Conservation (phyloP, 192 early-diverging fungal species). For the Borealophlyctis nickersoniae region DNA sequence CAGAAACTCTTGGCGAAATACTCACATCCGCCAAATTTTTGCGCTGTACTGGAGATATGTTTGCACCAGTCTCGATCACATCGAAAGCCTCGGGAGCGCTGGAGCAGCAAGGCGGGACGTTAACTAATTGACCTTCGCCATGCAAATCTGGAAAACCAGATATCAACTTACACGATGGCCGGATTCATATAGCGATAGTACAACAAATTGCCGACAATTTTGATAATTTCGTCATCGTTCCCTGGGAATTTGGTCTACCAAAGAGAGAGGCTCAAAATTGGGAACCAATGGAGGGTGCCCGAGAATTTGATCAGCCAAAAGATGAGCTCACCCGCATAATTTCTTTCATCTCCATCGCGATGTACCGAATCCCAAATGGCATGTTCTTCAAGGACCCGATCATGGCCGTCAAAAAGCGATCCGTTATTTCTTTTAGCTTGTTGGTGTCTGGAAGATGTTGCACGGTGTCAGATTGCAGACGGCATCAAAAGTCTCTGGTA, state of each 20-base stretch:
- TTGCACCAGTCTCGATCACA: slow-evolving; percentile 71
- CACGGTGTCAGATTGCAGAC: no score
- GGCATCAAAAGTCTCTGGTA: no score
- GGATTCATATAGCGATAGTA: slow-evolving; percentile 99
- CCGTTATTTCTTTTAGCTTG: slow-evolving; percentile 76
- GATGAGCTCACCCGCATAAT: slow-evolving; percentile 66
- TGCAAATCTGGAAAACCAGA: slow-evolving; percentile 12
- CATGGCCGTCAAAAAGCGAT: slow-evolving; percentile 82
- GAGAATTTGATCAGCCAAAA: no score
- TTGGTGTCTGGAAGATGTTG: slow-evolving; percentile 45
- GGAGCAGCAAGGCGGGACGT: not conserved
- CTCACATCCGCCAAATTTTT: slow-evolving; percentile 88
- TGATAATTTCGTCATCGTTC: slow-evolving; percentile 76
- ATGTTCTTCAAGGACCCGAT: slow-evolving; percentile 73
- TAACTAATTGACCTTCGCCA: not conserved
- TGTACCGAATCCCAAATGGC: slow-evolving; percentile 94
- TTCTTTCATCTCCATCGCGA: slow-evolving; percentile 84
- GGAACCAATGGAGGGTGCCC: no score
- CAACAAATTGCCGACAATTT: slow-evolving; percentile 89
- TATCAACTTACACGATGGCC: slow-evolving; percentile 65
- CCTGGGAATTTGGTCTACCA: slow-evolving; percentile 78
- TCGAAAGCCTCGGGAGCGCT: slow-evolving; percentile 96
- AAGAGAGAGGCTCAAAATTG: no score
- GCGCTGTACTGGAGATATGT: slow-evolving; percentile 81
- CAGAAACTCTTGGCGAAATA: not conserved